Evolutionary conservation across 768 basidiomycete species (phyloP).

Genomic region (Xanthoconium purpureum): DNA sequence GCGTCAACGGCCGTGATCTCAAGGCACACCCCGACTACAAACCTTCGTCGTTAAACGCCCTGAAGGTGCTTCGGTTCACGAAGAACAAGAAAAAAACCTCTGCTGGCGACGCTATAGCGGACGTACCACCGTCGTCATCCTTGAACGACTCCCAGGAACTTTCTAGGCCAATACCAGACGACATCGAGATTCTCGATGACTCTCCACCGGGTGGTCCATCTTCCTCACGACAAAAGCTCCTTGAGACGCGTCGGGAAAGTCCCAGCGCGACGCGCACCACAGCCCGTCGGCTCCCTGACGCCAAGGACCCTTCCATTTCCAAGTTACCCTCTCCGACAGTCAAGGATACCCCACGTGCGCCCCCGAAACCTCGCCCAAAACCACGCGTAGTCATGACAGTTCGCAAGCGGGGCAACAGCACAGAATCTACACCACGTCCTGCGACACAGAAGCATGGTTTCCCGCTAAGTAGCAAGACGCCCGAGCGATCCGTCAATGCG

Average conservation of each 20-base stretch:
- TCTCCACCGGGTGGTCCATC: neutral
- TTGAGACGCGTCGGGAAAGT: constrained; percentile 5
- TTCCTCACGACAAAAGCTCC: neutral
- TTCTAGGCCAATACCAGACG: constrained; percentile 20
- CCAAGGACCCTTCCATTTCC: constrained; percentile 2
- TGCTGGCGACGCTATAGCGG: neutral
- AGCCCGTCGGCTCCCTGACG: neutral
- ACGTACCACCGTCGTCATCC: constrained; percentile 24
- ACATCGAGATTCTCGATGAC: constrained; percentile 3
- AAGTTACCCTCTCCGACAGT: neutral
- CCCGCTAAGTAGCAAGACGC: constrained; percentile 4
- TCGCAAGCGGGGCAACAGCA: constrained; percentile 4
- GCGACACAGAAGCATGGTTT: neutral
- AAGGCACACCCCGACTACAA: constrained; percentile 24
- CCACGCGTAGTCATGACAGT: constrained; percentile 10
- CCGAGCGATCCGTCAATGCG: neutral
- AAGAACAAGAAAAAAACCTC: constrained; percentile 25
- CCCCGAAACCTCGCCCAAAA: constrained; percentile 10
- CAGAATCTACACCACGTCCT: constrained; percentile 19
- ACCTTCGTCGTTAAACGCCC: constrained; percentile 3
- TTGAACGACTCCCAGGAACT: constrained; percentile 22
- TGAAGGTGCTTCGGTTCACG: constrained; percentile 34
- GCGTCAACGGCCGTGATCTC: constrained; percentile 14
- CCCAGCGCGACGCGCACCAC: neutral
- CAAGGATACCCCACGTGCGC: neutral